phyloP scores from a whole-genome alignment of 495 filamentous ascomycete species.

The Mytilinidion resinicola region DNA sequence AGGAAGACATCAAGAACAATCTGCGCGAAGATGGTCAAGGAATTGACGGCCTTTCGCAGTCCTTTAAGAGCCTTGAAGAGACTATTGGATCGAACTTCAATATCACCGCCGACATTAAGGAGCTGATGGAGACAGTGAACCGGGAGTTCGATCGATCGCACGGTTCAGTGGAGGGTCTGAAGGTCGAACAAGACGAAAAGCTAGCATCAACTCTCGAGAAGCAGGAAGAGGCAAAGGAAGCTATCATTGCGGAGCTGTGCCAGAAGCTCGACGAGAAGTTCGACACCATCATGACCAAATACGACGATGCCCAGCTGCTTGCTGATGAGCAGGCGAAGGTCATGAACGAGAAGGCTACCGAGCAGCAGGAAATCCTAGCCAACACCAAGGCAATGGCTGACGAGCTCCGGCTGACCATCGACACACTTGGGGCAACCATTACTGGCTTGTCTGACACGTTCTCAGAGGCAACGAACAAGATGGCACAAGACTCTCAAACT shows the following conservation, averaged over 20 bases:
- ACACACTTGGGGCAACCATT: slow-evolving; percentile 69
- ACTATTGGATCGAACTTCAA: slow-evolving; percentile 40
- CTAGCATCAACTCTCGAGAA: slow-evolving; percentile 63
- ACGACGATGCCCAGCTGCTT: slow-evolving; percentile 68
- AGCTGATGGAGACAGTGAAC: slow-evolving; percentile 72
- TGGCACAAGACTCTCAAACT: slow-evolving; percentile 74
- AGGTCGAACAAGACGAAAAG: slow-evolving; percentile 70
- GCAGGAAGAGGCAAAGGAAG: slow-evolving; percentile 54
- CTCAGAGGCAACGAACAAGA: slow-evolving; percentile 76
- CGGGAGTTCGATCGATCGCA: slow-evolving; percentile 74
- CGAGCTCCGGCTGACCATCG: slow-evolving; percentile 75
- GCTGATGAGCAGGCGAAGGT: slow-evolving; percentile 64
- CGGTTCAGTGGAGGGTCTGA: slow-evolving; percentile 59
- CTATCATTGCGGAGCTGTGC: slow-evolving; percentile 50
- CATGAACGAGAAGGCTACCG: slow-evolving; percentile 56
- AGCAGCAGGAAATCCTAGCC: slow-evolving; percentile 62
- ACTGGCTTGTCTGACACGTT: slow-evolving; percentile 38
- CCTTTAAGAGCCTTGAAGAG: slow-evolving; percentile 40
- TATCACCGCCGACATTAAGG: slow-evolving; percentile 61
- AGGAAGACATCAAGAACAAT: slow-evolving; percentile 60
- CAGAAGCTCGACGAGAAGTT: slow-evolving; percentile 75
- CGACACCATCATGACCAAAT: slow-evolving; percentile 67
- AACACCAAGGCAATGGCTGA: slow-evolving; percentile 73
- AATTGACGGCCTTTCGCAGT: slow-evolving; percentile 49
- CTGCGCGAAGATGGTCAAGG: slow-evolving; percentile 52